These are phyloP conservation scores for Leccinum incarnatum DNA, from an alignment of 768 basidiomycete species.

Conservation along the genomic window DNA sequence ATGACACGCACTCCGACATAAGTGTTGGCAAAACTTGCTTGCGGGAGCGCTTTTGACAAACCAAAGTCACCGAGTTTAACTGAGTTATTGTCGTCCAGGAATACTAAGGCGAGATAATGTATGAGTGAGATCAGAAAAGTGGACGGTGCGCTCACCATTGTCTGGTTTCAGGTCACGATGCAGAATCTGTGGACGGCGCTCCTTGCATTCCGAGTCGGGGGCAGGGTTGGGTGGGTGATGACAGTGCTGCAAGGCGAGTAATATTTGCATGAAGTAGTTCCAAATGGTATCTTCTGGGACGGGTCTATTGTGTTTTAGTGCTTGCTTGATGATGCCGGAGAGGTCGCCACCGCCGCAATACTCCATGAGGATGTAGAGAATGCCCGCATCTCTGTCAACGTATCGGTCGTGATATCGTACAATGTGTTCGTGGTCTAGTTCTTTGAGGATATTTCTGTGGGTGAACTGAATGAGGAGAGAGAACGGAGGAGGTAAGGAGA, in stretches of 20 bases:
- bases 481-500: conserved; percentile 9
- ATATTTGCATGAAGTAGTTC: conserved; percentile 93
- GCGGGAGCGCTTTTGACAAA: conserved; percentile 85
- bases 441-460: conserved; percentile 90
- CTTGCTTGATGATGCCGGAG: conserved; percentile 80
- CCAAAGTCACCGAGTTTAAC: conserved; percentile 98
- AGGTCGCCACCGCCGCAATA: conserved; percentile 98
- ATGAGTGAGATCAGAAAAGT: not conserved
- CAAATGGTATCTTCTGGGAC: conserved; percentile 93
- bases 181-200: conserved; percentile 70
- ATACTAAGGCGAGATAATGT: conserved; percentile 51
- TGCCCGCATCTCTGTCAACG: conserved; percentile 86
- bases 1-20: conserved; percentile 83
- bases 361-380: conserved; percentile 98
- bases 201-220: conserved; percentile 41
- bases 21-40: conserved; percentile 89
- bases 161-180: conserved; percentile 98
- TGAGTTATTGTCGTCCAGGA: conserved; percentile 78
- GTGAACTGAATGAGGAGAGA: not conserved
- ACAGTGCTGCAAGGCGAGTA: conserved; percentile 87
- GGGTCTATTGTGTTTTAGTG: conserved; percentile 61
- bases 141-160: conserved; percentile 62
- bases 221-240: conserved; percentile 66
- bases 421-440: conserved; percentile 92
- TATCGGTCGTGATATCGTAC: conserved; percentile 92